These are phyloP conservation scores for Pochonia chlamydosporia DNA, from an alignment of 2,329 filamentous ascomycete species.

Conservation along the genomic window DNA sequence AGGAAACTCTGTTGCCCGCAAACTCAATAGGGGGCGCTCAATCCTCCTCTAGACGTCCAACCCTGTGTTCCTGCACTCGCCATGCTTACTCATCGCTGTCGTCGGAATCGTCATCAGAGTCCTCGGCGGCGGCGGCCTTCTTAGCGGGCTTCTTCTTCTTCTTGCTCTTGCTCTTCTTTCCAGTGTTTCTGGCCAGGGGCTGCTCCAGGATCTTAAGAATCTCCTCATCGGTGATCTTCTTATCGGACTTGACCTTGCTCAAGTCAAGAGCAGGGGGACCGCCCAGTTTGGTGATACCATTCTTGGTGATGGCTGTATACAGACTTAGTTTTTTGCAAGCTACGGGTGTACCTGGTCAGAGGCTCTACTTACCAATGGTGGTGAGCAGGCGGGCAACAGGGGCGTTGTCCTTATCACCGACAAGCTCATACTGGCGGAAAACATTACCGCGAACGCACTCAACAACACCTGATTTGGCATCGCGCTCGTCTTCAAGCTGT, in stretches of 20 bases:
- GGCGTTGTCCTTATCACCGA: constrained; percentile 84
- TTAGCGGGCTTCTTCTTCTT: constrained; percentile 61
- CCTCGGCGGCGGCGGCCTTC: constrained; percentile 31
- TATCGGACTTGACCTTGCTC: constrained; percentile 83
- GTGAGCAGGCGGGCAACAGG: constrained; percentile 83
- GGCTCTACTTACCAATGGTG: constrained; percentile 73
- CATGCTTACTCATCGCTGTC: constrained; percentile 15
- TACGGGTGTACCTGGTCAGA: neutral
- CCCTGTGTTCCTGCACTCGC: neutral
- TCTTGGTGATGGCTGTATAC: constrained; percentile 84
- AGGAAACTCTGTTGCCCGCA: neutral
- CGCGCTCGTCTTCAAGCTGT: constrained; percentile 93
- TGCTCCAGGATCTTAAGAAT: constrained; percentile 90
- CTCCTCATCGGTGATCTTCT: constrained; percentile 97
- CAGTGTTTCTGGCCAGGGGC: constrained; percentile 79
- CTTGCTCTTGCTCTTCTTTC: constrained; percentile 88
- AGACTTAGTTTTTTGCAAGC: constrained; percentile 12
- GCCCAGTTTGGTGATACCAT: constrained; percentile 83
- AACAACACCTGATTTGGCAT: constrained; percentile 90
- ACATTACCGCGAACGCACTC: constrained; percentile 93
- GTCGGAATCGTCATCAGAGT: constrained; percentile 31
- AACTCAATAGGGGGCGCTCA: neutral
- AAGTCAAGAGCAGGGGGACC: constrained; percentile 71
- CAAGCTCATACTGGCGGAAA: constrained; percentile 91
- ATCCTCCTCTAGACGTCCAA: neutral